Evolutionary conservation across 768 basidiomycete genomes (phyloP), one percentile per base, ranked within the genome.

Genomic region (Pleurotus salmoneostramineus): DNA sequence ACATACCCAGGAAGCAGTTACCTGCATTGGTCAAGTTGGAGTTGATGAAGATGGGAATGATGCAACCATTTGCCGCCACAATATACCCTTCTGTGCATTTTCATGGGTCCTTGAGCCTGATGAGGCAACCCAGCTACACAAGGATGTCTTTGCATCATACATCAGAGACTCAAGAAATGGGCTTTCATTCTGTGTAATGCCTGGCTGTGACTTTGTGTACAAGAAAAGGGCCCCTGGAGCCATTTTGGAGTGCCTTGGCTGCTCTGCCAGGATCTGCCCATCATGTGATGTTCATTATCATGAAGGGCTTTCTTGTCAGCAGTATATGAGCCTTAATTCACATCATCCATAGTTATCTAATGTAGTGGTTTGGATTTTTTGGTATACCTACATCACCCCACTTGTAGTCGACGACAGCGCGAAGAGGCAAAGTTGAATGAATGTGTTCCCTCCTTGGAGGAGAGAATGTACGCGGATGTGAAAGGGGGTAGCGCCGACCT

Each of bases 231-330:
- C 79, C 0, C 68, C 67, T 8, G 81, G 80, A 17, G 74, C 78
- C 4, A 72, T 81, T 6, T 67, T 91, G 36, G 85, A 85, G 56
- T 92, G 90, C 54, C 88, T 88, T 1, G 83, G 84, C 2, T 92
- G 90, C 64, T 77, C 89, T 14, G 64, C 77, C 5, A 78, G 83
- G n/a, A 87, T 91, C 48, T 92, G 90, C 64, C 73, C 87, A 0
- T 68, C 74, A 37, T 92, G 90, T 63, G 70, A 78, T 50, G 64
- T 68, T 3, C 75, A 79, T 21, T 75, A 74, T 4, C 61, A 62
- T 55, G 61, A 62, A 43, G 61, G 61, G 11, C 21, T 62, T 34
- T 52, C 61, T 10, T 62, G 61, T 47, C 49, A 43, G 5, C 52
- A 55, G 31, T 55, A 42, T 32, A 10, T 10, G 2, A 33, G 17